Evolutionary conservation across 768 basidiomycete genomes (phyloP), one percentile per base, ranked within the genome.

Genomic region (Austroboletus festivus): DNA sequence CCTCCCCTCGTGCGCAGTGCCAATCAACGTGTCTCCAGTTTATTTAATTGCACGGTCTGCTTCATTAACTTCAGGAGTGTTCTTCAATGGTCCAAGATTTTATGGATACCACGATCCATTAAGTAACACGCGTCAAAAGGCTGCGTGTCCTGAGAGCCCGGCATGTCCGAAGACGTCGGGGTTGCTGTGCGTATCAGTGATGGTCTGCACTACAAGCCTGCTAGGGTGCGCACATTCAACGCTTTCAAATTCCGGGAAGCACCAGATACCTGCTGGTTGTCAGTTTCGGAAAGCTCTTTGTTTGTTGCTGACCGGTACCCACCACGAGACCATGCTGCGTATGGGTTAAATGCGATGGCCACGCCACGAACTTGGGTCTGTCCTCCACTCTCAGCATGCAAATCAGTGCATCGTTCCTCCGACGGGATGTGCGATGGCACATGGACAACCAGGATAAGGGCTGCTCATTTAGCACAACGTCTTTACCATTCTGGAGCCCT

Each of bases 391-490:
- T 59, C 1, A 83, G 82, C 26, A 74, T 85, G 12, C 80, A 80
- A 13, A 83, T 85, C 8, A 8, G 76, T 84, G 79, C 60, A 51
- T 33, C 65, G 71, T 2, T 81, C 83, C 57, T 67, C 69, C 4
- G 51, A 73, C 16, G 71, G 80, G 19, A 65, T 45, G 1, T 81
- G 80, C 44, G 60, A 79, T 38, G 48, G 60, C 2, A 46, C 71
- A 0, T 67, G 73, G 46, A 80, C 74, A 0, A 78, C 62, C 2
- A 66, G 58, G 11, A 52, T 74, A 42, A 71, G 68, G 28, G 58
- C 71, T 8, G 73, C 57, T 80, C n/a, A 69, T 81, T 22, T 86
- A 83, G 83, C 84, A 87, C 57, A 77, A 83, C 28, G 81, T 79
- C 63, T 86, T 85, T 52, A 67, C 69, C 3, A 76, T 75, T 5